Base-by-base conservation (phyloP, 345 rosid species). In the Populus alba region DNA sequence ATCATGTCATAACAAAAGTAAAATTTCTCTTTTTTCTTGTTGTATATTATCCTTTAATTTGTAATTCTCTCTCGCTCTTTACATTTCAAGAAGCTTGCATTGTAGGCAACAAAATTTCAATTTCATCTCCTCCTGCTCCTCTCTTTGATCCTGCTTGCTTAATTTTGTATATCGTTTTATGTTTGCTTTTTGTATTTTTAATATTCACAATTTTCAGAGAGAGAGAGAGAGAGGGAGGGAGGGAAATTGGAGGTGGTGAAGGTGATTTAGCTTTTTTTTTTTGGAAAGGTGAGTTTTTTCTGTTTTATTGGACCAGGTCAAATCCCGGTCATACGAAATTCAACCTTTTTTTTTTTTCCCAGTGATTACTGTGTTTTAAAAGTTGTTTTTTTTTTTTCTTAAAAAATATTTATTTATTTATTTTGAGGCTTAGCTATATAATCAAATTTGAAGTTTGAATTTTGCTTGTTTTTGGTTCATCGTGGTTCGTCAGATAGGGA, bases 211-310 rank as follows among this genome's bases (percentile, higher is more conserved):
- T 73, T 84, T 75, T 70, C 27, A 68, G 59, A 23, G 53, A 3
- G 82, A 62, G 37, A 2, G 33, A 1, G 33, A 3, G 33, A 3
- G 4, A 3, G 80, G 69, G 75, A 72, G 66, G 74, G 68, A 73
- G 85, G 79, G 79, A 74, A 84, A 83, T 83, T 83, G 66, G 70
- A 61, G 80, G 53, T 62, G 71, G 29, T 43, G 59, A 59, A 59
- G 73, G 72, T 63, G 73, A 27, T 67, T 49, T 70, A 22, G 4
- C 57, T 13, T 75, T 13, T 12, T 31, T 47, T 59, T 73, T 82
- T 53, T 45, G 45, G 33, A 41, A 76, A 87, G 89, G 90, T 86
- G 75, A 75, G 72, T 78, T 80, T 59, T 53, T 23, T 70, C 78
- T 82, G 82, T 81, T 78, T 67, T 77, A 51, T 70, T 66, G 12